Percentiles rank a stretch among this genome's conserved stretches.
Evolutionary conservation across 768 basidiomycete genomes (phyloP).

Genomic region (Mycena pura): DNA sequence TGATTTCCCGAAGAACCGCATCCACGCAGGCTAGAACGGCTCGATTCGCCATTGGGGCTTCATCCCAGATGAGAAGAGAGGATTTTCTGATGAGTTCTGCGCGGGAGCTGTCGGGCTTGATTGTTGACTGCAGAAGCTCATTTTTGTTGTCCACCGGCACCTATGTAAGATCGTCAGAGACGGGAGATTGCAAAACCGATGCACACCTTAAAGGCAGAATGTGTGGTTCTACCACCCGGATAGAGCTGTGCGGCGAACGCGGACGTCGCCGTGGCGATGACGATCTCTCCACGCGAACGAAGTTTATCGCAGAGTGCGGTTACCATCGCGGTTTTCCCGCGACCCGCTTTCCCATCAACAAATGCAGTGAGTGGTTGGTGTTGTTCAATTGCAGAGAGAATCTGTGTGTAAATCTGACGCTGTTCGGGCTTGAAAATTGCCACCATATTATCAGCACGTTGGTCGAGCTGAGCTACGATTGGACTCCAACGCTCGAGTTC

Average conservation of each 20-base stretch:
- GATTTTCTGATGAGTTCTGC: constrained; percentile 42
- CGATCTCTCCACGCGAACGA: constrained; percentile 34
- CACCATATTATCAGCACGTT: constrained; percentile 7
- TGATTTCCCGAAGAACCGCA: constrained; percentile 43
- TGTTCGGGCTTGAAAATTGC: constrained; percentile 19
- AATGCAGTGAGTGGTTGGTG: constrained; percentile 33
- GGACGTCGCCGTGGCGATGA: constrained; percentile 44
- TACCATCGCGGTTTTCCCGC: constrained; percentile 48
- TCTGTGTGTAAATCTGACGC: constrained; percentile 8
- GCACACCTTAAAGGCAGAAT: too few relatives aligned
- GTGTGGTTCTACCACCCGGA: too few relatives aligned
- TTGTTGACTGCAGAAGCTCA: constrained; percentile 37
- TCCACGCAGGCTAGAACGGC: constrained; percentile 39
- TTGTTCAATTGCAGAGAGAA: constrained; percentile 2
- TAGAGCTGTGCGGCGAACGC: constrained; percentile 45
- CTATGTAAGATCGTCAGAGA: constrained; percentile 26
- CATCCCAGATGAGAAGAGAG: constrained; percentile 37
- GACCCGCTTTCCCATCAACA: constrained; percentile 47
- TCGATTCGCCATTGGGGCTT: constrained; percentile 43
- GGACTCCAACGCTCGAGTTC: constrained; percentile 34
- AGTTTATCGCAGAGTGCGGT: constrained; percentile 41
- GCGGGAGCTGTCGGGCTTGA: constrained; percentile 32
- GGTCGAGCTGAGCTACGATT: neutral
- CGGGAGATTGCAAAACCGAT: too few relatives aligned
- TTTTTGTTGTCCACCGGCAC: constrained; percentile 42